phyloP scores from a whole-genome alignment of 2,329 filamentous ascomycete genomes.

The Nemania serpens region DNA sequence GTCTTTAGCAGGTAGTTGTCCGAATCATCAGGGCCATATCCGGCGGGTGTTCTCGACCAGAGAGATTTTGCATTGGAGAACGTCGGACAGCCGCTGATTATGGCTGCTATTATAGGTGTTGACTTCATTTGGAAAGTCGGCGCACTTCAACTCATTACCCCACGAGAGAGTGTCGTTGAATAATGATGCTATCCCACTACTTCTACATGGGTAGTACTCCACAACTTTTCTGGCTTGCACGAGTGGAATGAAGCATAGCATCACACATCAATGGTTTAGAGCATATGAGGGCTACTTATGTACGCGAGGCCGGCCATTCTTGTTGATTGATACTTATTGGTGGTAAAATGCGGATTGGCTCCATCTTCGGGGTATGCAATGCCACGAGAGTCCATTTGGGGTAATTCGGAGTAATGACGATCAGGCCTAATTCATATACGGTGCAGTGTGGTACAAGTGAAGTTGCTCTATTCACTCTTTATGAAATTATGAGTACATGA shows the following conservation, averaged over 20 bases:
- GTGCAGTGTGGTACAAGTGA: not conserved
- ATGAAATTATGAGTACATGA: no score
- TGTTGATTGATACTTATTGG: slow-evolving; percentile 14
- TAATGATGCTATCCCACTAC: not conserved
- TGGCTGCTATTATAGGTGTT: not conserved
- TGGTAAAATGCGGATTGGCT: slow-evolving; percentile 22
- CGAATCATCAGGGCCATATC: slow-evolving; percentile 24
- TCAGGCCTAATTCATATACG: not conserved
- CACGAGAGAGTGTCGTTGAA: slow-evolving; percentile 1
- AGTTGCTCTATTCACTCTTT: no score
- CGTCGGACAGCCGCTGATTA: not conserved
- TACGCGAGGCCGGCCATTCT: not conserved
- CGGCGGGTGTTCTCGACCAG: slow-evolving; percentile 30
- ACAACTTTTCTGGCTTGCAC: not conserved
- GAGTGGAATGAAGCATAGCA: slow-evolving; percentile 2
- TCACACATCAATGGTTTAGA: not conserved
- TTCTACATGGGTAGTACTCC: no score
- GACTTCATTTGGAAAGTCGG: slow-evolving; percentile 14
- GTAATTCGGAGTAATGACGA: slow-evolving; percentile 4
- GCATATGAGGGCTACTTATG: not conserved
- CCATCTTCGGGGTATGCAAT: slow-evolving; percentile 16
- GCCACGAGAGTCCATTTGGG: slow-evolving; percentile 10
- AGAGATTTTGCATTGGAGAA: slow-evolving; percentile 23
- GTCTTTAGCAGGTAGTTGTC: slow-evolving; percentile 41
- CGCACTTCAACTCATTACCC: not conserved